Base-by-base conservation (phyloP, 306 rosid species). In the Quillaja saponaria region DNA sequence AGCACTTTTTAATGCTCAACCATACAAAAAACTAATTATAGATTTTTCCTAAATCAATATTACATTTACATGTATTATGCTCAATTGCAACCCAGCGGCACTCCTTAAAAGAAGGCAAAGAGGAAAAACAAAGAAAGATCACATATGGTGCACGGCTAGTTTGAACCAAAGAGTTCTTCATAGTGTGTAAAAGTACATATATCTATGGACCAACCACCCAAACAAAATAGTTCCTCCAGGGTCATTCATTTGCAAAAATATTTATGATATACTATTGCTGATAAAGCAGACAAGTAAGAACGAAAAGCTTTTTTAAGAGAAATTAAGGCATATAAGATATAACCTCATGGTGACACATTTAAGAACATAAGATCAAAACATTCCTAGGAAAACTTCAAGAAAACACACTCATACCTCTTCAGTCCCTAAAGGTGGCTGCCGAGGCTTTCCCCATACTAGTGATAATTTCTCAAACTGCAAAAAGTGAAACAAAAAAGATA, bases 371-470 rank as follows among this genome's bases (percentile, higher is more conserved):
- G 40, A 39, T 39, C 1, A 39, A 39, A 8, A 7, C 2, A 39
- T 39, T 39, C 44, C 44, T 7, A 25, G 4, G 4, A 25, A 25
- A 2, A 2, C 31, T 25, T 25, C 31, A 12, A 21, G 14, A 61
- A 65, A 76, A 65, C 51, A 51, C 35, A 50, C 49, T 34, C 80
- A 71, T 76, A 90, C 99, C 95, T 94, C 97, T 68, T 70, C 83
- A 80, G 81, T 69, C 49, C 78, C 89, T 72, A 94, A 79, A 54
- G 99, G 90, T 47, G 88, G 70, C 64, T 81, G 91, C 39, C 99
- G 87, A 11, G 95, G 97, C 68, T 94, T 89, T 66, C 97, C 96
- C 99, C 97, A 94, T 34, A 82, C 90, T 31, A 89, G 71, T 20
- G 91, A 73, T 61, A 78, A 45, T 21, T 83, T 81, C 40, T 89